Percentiles rank a stretch among this genome's conserved stretches.
phyloP scores from a whole-genome alignment of 352 stramenopile species.

The Globisporangium viniferum region DNA sequence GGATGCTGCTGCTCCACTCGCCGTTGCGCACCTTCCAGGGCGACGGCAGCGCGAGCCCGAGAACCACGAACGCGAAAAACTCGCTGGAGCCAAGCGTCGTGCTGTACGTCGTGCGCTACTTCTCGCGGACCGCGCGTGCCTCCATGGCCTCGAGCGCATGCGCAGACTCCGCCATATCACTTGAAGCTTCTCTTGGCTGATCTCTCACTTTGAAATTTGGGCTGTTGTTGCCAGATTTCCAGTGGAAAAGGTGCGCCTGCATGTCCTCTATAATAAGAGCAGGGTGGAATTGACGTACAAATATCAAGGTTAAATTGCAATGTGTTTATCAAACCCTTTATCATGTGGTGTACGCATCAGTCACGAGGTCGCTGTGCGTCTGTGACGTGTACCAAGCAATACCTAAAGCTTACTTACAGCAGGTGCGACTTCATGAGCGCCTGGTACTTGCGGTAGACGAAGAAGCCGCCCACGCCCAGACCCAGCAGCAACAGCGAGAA shows the following conservation, averaged over 20 bases:
- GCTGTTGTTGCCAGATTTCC: background rate
- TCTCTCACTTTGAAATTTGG: background rate
- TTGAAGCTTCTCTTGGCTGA: background rate
- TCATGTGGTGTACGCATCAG: too few relatives aligned
- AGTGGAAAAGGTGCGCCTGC: background rate
- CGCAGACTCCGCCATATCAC: background rate
- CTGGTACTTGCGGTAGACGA: slow-evolving; percentile 85
- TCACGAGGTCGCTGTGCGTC: too few relatives aligned
- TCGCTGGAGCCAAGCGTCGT: slow-evolving; percentile 41
- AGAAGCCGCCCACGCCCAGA: slow-evolving; percentile 41
- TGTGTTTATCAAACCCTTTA: too few relatives aligned
- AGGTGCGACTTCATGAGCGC: slow-evolving; percentile 85
- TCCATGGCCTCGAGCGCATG: slow-evolving; percentile 55
- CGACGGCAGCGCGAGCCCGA: slow-evolving; percentile 57
- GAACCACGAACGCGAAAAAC: slow-evolving; percentile 32
- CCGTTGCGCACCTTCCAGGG: slow-evolving; percentile 70
- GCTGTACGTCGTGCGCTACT: slow-evolving; percentile 63
- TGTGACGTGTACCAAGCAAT: background rate
- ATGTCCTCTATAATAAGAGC: background rate
- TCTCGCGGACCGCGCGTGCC: slow-evolving; percentile 58
- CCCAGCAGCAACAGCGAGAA: slow-evolving; percentile 70
- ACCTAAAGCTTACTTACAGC: slow-evolving; percentile 38
- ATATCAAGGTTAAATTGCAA: background rate
- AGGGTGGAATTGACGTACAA: background rate
- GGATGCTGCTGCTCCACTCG: slow-evolving; percentile 58